Percentiles rank a stretch among this genome's conserved stretches.
Evolutionary conservation across 345 rosid species (phyloP).

Genomic region (Chamaenerion angustifolium): DNA sequence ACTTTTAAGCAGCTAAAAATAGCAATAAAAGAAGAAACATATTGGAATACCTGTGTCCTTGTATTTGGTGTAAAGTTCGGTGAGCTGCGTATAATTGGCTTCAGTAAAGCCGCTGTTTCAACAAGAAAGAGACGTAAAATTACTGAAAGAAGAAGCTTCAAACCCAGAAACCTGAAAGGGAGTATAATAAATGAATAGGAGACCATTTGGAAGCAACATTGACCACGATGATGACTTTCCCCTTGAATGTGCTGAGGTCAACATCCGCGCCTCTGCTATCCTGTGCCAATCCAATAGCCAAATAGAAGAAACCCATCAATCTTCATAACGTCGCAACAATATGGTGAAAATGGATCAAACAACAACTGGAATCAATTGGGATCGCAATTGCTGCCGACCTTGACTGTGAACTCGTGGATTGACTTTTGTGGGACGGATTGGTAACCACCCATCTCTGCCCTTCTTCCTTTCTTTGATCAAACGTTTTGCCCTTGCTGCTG

Average conservation of each 20-base stretch:
- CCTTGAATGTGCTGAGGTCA: slow-evolving; percentile 54
- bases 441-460: slow-evolving; percentile 9
- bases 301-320: not conserved
- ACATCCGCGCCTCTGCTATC: slow-evolving; percentile 57
- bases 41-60: slow-evolving; percentile 45
- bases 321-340: no score
- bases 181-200: not conserved
- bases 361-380: no score
- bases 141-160: not conserved
- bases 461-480: not conserved
- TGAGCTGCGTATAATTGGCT: slow-evolving; percentile 70
- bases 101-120: slow-evolving; percentile 66
- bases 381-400: slow-evolving; percentile 20
- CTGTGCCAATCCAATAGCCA: slow-evolving; percentile 17
- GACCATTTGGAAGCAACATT: slow-evolving; percentile 95
- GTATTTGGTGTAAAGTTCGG: slow-evolving; percentile 50
- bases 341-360: no score
- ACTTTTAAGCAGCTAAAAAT: no score
- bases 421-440: slow-evolving; percentile 51
- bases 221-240: slow-evolving; percentile 72
- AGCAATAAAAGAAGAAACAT: no score
- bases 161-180: not conserved
- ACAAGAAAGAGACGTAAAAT: not conserved
- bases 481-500: no score
- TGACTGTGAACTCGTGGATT: slow-evolving; percentile 58